Evolutionary conservation across 306 rosid species (phyloP).

Genomic region (Quercus aquifolioides): DNA sequence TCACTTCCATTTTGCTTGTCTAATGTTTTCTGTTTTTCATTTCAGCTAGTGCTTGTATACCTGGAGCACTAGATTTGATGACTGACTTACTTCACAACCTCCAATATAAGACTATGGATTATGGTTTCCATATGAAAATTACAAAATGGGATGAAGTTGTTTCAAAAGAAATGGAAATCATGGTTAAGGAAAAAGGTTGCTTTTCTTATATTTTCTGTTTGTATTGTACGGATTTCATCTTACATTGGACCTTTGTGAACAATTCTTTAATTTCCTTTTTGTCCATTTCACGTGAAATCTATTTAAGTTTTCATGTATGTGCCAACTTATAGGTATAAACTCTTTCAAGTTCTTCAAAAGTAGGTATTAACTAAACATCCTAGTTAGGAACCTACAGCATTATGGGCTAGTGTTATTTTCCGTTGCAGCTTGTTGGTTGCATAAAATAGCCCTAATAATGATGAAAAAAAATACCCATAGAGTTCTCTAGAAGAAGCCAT

Average conservation of each 20-base stretch:
- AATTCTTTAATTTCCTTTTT: background rate
- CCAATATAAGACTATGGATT: no score
- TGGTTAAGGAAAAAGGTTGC: conserved; percentile 87
- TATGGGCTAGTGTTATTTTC: background rate
- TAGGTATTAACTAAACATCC: background rate
- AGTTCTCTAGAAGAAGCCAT: no score
- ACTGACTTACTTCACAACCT: no score
- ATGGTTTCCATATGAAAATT: conserved; percentile 95
- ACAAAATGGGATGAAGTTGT: conserved; percentile 87
- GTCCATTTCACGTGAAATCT: background rate
- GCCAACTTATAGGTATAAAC: conserved; percentile 64
- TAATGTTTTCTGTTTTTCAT: no score
- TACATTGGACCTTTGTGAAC: background rate
- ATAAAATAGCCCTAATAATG: background rate
- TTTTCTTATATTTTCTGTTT: conserved; percentile 7
- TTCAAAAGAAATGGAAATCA: conserved; percentile 80
- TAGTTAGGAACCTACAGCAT: background rate
- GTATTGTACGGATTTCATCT: conserved; percentile 2
- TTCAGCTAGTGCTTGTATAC: no score
- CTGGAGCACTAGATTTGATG: no score
- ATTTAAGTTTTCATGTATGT: background rate
- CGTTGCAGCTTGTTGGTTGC: background rate
- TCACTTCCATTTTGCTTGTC: no score
- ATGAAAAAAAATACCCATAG: background rate
- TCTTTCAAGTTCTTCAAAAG: conserved; percentile 84